Conservation (phyloP, 83 land plant species). For the Picea engelmannii region DNA sequence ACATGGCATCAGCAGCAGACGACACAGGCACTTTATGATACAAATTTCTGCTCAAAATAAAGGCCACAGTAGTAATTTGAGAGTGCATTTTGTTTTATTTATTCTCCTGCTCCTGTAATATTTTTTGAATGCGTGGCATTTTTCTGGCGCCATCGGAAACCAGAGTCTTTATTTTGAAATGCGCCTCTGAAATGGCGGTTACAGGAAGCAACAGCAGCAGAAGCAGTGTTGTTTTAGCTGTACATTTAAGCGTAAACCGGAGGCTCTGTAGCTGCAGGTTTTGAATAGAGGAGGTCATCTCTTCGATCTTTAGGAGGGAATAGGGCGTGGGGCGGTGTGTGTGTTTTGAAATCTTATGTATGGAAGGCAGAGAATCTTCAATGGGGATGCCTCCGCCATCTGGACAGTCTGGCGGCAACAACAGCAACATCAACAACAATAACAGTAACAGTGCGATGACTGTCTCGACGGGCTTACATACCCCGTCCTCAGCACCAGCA, state of each 20-base stretch:
- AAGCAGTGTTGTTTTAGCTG: not conserved
- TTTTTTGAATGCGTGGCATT: too few species aligned
- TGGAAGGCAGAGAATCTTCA: slow-evolving; percentile 6
- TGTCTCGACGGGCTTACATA: too few species aligned
- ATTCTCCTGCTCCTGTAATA: too few species aligned
- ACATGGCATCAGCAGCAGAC: too few species aligned
- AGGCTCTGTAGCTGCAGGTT: not conserved
- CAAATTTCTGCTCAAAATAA: too few species aligned
- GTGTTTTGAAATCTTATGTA: not conserved
- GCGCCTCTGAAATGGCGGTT: not conserved
- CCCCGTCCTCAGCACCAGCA: slow-evolving; percentile 6
- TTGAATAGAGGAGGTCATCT: not conserved
- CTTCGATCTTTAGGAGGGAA: not conserved
- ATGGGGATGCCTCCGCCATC: slow-evolving; percentile 5
- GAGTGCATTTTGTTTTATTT: too few species aligned
- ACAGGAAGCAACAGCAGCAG: too few species aligned
- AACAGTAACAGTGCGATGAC: not conserved
- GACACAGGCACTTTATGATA: too few species aligned
- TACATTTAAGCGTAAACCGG: not conserved
- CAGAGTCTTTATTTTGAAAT: slow-evolving; percentile 4
- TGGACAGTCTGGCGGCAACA: not conserved
- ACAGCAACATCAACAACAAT: not conserved
- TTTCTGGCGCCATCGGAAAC: too few species aligned
- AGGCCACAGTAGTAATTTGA: too few species aligned
- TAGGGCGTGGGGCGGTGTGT: not conserved